Evolutionary conservation across 768 basidiomycete species (phyloP), one percentile per base, ranked within the genome.

Genomic region (Leccinum subgranulosum): DNA sequence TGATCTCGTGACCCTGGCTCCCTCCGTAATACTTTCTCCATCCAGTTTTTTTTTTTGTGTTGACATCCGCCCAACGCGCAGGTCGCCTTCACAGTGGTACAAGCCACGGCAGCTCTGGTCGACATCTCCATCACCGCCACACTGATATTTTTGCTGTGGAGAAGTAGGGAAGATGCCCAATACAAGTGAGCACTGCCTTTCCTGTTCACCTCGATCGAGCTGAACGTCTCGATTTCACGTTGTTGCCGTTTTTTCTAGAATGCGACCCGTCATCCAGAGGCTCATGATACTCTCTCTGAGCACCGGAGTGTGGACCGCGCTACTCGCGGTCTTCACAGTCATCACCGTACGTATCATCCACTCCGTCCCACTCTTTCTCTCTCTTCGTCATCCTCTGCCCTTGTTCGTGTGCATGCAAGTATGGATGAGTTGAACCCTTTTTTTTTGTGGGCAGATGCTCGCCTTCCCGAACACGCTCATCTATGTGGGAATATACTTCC

Each of bases 401-500:
- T 6, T 25, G 15, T 8, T 27, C 21, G 34, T 6, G 7, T 6
- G 3, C 27, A 51, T 36, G 8, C 21, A 45, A 19, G 11, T 29
- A 36, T 4, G 8, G 4, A 9, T 43, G 59, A 48, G 19, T 28
- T 14, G 3, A 43, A 43, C 41, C 10, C 11, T 43, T 0, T 43
- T 0, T 43, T 43, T 19, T 19, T 19, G n/a, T 19, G 23, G n/a
- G 6, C 21, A 64, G 63, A 58, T 66, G 51, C 46, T 62, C 25
- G 27, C 7, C 2, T 55, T 65, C 23, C 57, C 61, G 2, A 39
- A 54, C 11, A 67, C 65, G 17, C 50, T 58, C 17, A 48, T 67
- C 31, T 68, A 70, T 8, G 52, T 33, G 28, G 56, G 49, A 10
- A 43, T 74, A 39, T 68, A 70, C 50, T 71, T 69, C 19, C 65